Conservation (phyloP, 2,329 filamentous ascomycete genomes). For the Rhynchosporium graminicola region DNA sequence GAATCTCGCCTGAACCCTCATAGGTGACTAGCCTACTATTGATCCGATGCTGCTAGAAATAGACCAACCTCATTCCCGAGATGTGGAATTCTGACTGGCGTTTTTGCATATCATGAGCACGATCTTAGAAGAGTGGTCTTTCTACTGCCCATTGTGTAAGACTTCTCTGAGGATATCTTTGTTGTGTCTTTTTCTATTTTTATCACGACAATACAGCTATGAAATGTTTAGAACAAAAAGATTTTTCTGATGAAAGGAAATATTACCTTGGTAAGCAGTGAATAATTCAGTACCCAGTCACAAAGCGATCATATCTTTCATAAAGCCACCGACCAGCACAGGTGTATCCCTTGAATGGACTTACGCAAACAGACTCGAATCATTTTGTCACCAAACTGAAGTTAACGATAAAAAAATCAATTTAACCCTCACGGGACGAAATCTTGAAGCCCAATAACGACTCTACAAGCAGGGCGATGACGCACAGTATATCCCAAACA, state of each 20-base stretch:
- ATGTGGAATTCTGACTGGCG: background rate
- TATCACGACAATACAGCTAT: background rate
- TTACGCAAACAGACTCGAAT: background rate
- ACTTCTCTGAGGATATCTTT: background rate
- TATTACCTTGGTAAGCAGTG: background rate
- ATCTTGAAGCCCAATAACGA: background rate
- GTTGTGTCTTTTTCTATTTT: background rate
- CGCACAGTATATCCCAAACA: background rate
- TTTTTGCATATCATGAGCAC: background rate
- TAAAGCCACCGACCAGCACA: background rate
- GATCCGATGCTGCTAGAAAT: too few species aligned
- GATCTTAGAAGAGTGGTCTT: background rate
- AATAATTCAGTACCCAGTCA: background rate
- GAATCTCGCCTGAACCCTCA: too few species aligned
- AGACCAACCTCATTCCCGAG: too few species aligned
- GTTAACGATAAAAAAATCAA: too few species aligned
- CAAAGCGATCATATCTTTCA: background rate
- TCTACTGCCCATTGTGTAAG: background rate
- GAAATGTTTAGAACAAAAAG: constrained; percentile 1
- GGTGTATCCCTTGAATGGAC: background rate
- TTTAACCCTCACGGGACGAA: too few species aligned
- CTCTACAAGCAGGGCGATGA: background rate
- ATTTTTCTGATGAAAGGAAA: background rate
- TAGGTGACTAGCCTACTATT: too few species aligned
- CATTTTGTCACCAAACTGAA: background rate